phyloP scores from a whole-genome alignment of 2,329 filamentous ascomycete species.

The Aureobasidium subglaciale region DNA sequence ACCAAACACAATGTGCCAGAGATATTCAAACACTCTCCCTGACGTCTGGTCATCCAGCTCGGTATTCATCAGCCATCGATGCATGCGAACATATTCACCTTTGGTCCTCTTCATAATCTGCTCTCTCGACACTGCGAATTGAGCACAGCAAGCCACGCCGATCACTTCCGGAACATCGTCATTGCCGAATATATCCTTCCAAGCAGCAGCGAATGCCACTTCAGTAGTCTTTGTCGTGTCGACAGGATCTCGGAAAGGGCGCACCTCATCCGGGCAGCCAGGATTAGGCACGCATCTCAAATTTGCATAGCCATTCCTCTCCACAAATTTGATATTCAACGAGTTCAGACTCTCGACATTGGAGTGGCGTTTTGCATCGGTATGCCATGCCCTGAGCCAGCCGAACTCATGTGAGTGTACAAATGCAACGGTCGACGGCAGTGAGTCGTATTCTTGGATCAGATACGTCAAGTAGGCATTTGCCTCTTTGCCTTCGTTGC shows the following conservation, averaged over 20 bases:
- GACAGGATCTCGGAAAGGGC: slow-evolving; percentile 19
- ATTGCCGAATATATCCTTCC: slow-evolving; percentile 20
- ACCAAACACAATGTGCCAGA: slow-evolving; percentile 46
- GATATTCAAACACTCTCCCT: slow-evolving; percentile 56
- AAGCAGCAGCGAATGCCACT: slow-evolving; percentile 10
- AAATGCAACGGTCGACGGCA: slow-evolving; percentile 24
- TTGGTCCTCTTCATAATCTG: slow-evolving; percentile 43
- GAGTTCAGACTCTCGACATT: slow-evolving; percentile 22
- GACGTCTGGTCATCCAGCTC: slow-evolving; percentile 42
- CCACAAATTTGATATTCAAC: slow-evolving; percentile 20
- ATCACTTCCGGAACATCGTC: slow-evolving; percentile 22
- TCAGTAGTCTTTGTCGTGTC: slow-evolving; percentile 19
- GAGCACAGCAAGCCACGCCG: slow-evolving; percentile 33
- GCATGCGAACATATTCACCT: slow-evolving; percentile 49
- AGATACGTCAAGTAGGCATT: slow-evolving; percentile 43
- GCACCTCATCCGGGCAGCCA: slow-evolving; percentile 23
- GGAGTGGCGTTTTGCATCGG: slow-evolving; percentile 22
- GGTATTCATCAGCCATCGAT: slow-evolving; percentile 55
- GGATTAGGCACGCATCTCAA: slow-evolving; percentile 22
- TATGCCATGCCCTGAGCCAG: slow-evolving; percentile 25
- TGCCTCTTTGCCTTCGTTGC: slow-evolving; percentile 40
- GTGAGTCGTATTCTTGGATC: slow-evolving; percentile 38
- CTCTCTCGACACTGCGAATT: slow-evolving; percentile 55
- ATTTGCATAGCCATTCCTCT: slow-evolving; percentile 23
- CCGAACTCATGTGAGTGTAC: slow-evolving; percentile 25